Evolutionary conservation across 179 eudicot genomes (phyloP), one percentile per base, ranked within the genome.

Genomic region (Drosera spatulata): DNA sequence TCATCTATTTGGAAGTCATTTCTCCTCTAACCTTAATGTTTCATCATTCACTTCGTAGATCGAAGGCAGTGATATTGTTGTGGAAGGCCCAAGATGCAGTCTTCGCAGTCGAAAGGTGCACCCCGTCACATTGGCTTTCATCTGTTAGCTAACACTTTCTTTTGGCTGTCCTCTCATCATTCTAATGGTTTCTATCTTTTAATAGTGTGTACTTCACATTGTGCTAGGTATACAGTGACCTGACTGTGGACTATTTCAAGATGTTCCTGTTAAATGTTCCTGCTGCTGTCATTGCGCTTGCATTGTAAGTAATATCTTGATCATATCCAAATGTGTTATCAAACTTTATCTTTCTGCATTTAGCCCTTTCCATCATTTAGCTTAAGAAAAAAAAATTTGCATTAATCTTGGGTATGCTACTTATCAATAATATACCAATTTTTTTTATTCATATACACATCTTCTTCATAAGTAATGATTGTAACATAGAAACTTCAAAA

Each of bases 31-130:
- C 4, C 53, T 48, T 43, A 58, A 39, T 39, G 50, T 56, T 7
- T 57, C 60, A 7, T 56, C 44, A 37, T 64, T 57, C 50, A 10
- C 57, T 56, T 72, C 68, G 42, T 62, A 91, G 98, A 72, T 59
- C 50, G 96, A 77, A 58, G 97, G 97, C 53, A 91, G 97, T 77
- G 80, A 81, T 55, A 91, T 87, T 57, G 91, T 91, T 33, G 88
- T 77, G 45, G 97, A 91, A 77, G 97, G 97, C 73, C 97, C 97
- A 50, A 70, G 97, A 65, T 91, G 97, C 94, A 91, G 97, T 70
- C 94, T 91, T 56, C 81, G 97, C 40, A 91, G 88, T 73, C 80
- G 82, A 68, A 91, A 84, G 96, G 98, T 91, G 51, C 66, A 56
- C 50, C 22, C 46, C 50, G 44, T 67, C 2, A 12, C 44, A 2